Evolutionary conservation across 345 rosid genomes (phyloP).

Genomic region (Gossypioides kirkii): DNA sequence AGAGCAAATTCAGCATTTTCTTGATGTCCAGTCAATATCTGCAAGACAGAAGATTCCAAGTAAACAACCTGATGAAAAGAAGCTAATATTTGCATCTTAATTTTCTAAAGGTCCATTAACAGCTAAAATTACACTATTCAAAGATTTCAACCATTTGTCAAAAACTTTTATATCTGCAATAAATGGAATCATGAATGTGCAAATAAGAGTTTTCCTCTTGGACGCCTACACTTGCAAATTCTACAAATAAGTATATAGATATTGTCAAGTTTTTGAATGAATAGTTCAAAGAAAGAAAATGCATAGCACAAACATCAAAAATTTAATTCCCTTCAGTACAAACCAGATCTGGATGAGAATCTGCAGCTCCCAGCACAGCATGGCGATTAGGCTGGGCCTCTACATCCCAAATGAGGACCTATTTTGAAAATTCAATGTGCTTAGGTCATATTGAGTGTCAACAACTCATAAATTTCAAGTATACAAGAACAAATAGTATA

Average conservation of each 20-base stretch:
- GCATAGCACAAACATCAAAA: background rate
- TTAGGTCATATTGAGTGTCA: background rate
- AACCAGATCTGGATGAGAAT: constrained; percentile 58
- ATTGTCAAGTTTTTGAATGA: background rate
- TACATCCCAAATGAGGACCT: constrained; percentile 70
- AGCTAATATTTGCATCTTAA: background rate
- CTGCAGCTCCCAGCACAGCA: constrained; percentile 42
- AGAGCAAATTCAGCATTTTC: constrained; percentile 64
- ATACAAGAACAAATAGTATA: background rate
- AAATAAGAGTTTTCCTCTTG: background rate
- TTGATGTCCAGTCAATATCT: constrained; percentile 64
- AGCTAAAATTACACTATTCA: constrained; percentile 7
- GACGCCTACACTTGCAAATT: background rate
- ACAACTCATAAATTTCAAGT: constrained; percentile 5
- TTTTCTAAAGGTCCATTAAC: background rate
- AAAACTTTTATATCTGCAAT: background rate
- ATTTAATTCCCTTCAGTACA: background rate
- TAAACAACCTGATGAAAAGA: constrained; percentile 10
- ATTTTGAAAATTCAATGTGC: background rate
- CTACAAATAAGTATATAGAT: background rate
- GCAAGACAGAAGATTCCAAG: constrained; percentile 16
- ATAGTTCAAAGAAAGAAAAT: constrained; percentile 1
- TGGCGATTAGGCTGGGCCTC: constrained; percentile 63
- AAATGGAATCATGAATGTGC: background rate
- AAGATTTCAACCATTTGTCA: background rate